These are phyloP conservation scores for Botrytis squamosa DNA, from an alignment of 2,329 filamentous ascomycete genomes.

Conservation along the genomic window DNA sequence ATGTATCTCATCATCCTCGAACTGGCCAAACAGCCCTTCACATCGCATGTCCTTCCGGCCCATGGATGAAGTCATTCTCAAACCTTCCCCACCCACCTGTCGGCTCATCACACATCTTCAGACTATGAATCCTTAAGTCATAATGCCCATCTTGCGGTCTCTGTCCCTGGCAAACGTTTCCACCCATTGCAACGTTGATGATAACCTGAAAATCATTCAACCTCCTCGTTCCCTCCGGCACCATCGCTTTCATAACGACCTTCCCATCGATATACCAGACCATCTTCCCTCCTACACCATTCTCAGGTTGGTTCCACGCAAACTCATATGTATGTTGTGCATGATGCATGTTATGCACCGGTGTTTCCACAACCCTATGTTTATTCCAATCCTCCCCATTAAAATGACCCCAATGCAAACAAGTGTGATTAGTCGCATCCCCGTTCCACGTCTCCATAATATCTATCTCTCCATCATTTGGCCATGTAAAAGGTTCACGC, in stretches of 20 bases:
- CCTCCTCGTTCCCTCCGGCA: conserved; percentile 52
- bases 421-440: conserved; percentile 53
- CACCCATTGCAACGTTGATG: conserved; percentile 62
- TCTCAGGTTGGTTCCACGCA: conserved; percentile 52
- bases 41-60: conserved; percentile 22
- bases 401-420: conserved; percentile 59
- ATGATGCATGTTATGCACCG: conserved; percentile 47
- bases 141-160: conserved; percentile 53
- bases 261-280: conserved; percentile 60
- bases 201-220: conserved; percentile 57
- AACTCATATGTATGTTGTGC: conserved; percentile 54
- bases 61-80: conserved; percentile 48
- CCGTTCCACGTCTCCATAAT: conserved; percentile 63
- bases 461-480: conserved; percentile 58
- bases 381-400: conserved; percentile 54
- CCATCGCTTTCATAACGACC: conserved; percentile 55
- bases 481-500: conserved; percentile 57
- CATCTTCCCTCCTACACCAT: conserved; percentile 46
- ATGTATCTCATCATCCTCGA: neutral
- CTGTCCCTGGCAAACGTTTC: conserved; percentile 55
- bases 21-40: neutral
- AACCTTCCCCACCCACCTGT: conserved; percentile 56
- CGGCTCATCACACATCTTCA: conserved; percentile 53
- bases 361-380: conserved; percentile 54
- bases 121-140: conserved; percentile 53